Conservation (phyloP, 495 filamentous ascomycete genomes). For the Xylona heveae region DNA sequence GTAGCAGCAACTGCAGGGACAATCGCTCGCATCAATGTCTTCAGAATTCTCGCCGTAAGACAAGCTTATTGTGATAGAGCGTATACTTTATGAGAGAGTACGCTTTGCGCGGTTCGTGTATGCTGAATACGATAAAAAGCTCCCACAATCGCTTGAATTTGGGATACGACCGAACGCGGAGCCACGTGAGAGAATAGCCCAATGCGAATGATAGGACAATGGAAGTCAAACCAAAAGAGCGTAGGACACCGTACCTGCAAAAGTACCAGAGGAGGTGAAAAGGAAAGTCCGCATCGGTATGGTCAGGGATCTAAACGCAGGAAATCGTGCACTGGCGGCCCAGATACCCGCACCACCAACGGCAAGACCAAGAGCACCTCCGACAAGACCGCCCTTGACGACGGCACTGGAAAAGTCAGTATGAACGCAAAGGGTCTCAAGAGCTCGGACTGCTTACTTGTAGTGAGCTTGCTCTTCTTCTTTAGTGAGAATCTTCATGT, state of each 20-base stretch:
- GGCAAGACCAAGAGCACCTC: constrained; percentile 40
- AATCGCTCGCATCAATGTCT: too few species aligned
- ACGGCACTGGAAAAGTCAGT: constrained; percentile 36
- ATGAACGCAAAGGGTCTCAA: not conserved
- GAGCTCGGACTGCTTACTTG: constrained; percentile 19
- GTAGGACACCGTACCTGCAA: constrained; percentile 30
- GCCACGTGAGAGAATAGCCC: too few species aligned
- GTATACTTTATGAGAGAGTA: too few species aligned
- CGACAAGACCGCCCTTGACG: constrained; percentile 54
- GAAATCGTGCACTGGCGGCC: constrained; percentile 38
- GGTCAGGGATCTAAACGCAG: constrained; percentile 56
- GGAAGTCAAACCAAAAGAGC: not conserved
- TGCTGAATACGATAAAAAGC: too few species aligned
- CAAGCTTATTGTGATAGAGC: too few species aligned
- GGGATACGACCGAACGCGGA: too few species aligned
- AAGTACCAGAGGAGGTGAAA: constrained; percentile 61
- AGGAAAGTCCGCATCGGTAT: constrained; percentile 82
- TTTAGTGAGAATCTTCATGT: not conserved
- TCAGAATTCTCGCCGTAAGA: too few species aligned
- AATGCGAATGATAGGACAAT: not conserved
- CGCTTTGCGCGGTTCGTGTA: too few species aligned
- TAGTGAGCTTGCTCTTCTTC: constrained; percentile 20
- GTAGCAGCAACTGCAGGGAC: too few species aligned
- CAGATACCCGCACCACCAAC: constrained; percentile 42
- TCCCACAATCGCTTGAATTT: too few species aligned